Evolutionary conservation across 352 stramenopile species (phyloP), one percentile per base, ranked within the genome.

Genomic region (Globisporangium parvum): DNA sequence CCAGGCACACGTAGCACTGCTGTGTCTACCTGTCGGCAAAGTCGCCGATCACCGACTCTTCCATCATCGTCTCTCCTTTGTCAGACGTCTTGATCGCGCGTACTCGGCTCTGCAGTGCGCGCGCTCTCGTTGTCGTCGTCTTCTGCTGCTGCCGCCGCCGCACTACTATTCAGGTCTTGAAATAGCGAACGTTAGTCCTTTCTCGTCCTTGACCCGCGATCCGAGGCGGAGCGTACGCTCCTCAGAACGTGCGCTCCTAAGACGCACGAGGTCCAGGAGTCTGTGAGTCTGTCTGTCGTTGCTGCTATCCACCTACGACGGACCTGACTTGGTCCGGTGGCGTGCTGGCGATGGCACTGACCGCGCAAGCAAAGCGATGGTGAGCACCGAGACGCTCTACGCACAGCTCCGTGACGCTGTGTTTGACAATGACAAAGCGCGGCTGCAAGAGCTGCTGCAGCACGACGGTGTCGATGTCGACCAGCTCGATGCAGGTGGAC

Each of bases 361-460:
- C 31, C 31, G 31, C 31, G 31, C 31, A 37, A 10, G 31, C 8
- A 37, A 37, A 47, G n/a, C n/a, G 11, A 57, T 62, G 48, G 35
- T 21, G 20, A 51, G 51, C 14, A 50, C 24, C 17, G 76, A 85
- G 61, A 80, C 55, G 15, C 65, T 83, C 42, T 88, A 91, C 48
- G 80, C 87, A 37, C 58, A 77, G 42, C 63, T 91, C 21, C 77
- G 80, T 12, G 80, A 91, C 51, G 80, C 80, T 20, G 84, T 91
- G 47, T 91, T 87, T 47, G 76, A 88, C 52, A 78, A 88, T 51
- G 74, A 88, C 51, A 54, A 60, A 4, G 59, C 60, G 24, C 73
- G 72, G 3, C 68, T 84, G 8, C 50, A 74, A 0, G 69, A 87
- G 47, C 55, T 87, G 8, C 44, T 91, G 31, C 47, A 56, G 0